phyloP scores from a whole-genome alignment of 306 rosid species.

The Fragaria iinumae region DNA sequence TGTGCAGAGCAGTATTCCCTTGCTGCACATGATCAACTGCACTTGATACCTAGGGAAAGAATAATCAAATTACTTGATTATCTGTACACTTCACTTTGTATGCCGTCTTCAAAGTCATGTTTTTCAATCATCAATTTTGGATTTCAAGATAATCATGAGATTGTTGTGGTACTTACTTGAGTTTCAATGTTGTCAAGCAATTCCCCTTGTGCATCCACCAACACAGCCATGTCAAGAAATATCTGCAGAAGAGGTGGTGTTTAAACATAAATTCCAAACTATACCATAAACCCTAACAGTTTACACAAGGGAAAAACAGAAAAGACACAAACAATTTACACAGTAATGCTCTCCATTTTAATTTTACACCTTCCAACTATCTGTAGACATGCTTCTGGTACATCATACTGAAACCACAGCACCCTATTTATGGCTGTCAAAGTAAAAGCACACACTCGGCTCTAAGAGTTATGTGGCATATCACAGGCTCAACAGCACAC shows the following conservation, averaged over 20 bases:
- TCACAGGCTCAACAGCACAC: neutral
- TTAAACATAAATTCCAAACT: constrained; percentile 8
- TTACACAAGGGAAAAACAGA: no score
- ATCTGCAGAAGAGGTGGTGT: constrained; percentile 49
- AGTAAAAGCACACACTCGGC: neutral
- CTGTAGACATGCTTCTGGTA: neutral
- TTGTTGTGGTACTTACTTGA: constrained; percentile 47
- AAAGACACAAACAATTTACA: neutral
- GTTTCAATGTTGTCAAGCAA: constrained; percentile 88
- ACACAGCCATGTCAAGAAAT: constrained; percentile 86
- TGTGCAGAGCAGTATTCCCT: constrained; percentile 68
- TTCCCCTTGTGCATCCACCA: constrained; percentile 93
- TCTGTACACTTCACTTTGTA: neutral
- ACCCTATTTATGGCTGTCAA: neutral
- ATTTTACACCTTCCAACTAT: no score
- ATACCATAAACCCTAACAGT: neutral
- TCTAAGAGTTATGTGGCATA: neutral
- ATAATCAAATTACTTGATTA: constrained; percentile 1
- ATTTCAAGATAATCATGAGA: neutral
- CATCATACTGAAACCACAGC: neutral
- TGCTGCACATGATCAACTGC: constrained; percentile 95
- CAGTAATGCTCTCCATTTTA: neutral
- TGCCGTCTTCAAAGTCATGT: neutral
- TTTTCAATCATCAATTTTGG: neutral
- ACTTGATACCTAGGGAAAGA: constrained; percentile 60